These are phyloP conservation scores for Chaetomiaceae sp. DNA, from an alignment of 2,329 filamentous ascomycete species.

Conservation along the genomic window DNA sequence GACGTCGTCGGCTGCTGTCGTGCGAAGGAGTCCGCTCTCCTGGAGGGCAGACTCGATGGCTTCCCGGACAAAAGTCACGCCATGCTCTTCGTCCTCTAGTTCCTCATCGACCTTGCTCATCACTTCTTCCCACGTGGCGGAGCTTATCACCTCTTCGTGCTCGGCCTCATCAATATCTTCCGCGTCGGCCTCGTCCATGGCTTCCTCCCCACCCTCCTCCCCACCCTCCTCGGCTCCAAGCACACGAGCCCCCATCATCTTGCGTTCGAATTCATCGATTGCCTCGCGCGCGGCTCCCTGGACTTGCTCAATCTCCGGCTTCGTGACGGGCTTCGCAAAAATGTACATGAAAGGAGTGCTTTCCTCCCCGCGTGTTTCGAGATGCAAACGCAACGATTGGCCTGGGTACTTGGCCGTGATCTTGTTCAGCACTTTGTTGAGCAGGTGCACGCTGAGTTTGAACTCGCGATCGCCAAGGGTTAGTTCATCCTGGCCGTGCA, in stretches of 20 bases:
- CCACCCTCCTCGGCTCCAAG: conserved; percentile 26
- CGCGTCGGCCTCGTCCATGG: conserved; percentile 10
- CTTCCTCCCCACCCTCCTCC: conserved; percentile 23
- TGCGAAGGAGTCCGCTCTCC: conserved; percentile 46
- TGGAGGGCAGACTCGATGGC: conserved; percentile 50
- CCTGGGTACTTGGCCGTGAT: conserved; percentile 71
- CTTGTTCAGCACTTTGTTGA: conserved; percentile 73
- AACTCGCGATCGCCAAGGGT: conserved; percentile 78
- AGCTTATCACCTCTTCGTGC: conserved; percentile 15
- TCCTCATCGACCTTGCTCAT: conserved; percentile 50
- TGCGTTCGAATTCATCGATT: conserved; percentile 62
- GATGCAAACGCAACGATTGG: conserved; percentile 69
- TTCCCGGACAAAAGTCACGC: conserved; percentile 45
- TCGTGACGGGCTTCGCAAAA: conserved; percentile 77
- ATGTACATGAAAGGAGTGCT: conserved; percentile 70
- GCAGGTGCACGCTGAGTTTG: conserved; percentile 66
- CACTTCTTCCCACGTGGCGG: conserved; percentile 46
- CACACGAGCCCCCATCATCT: conserved; percentile 48
- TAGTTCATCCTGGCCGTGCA: conserved; percentile 70
- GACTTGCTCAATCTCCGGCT: conserved; percentile 65
- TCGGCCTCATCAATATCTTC: conserved; percentile 23
- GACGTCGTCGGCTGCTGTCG: conserved; percentile 40
- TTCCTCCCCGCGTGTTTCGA: conserved; percentile 62
- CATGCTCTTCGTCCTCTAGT: conserved; percentile 51
- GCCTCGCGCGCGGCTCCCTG: conserved; percentile 61